Base-by-base conservation (phyloP, 2,329 filamentous ascomycete genomes). In the Colletotrichum sp. region DNA sequence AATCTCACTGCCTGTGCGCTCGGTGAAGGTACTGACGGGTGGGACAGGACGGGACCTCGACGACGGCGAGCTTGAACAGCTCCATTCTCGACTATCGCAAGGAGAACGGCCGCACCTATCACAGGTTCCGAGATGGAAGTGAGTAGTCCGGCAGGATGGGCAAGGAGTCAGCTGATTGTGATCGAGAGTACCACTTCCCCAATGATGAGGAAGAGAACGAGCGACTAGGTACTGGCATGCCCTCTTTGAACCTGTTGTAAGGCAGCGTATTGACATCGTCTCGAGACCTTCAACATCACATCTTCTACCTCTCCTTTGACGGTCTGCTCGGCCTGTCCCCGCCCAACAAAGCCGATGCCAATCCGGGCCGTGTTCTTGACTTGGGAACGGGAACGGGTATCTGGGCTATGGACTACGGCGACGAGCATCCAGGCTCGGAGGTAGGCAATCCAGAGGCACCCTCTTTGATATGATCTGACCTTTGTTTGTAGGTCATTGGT, bases 261-360 rank as follows among this genome's bases (percentile, higher is more conserved):
- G 3, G 13, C 10, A 34, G 18, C n/a, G 13, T 30, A 24, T 34
- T 66, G 16, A 63, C 34, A 6, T 36, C 1, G 2, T 12, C 8
- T 8, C 2, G 65, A 81, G 89, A 92, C 74, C 82, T 90, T 77
- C 88, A 90, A 79, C 89, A 92, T 80, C 86, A 90, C 79, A 87
- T 92, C 79, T 87, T 88, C 79, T 87, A 86, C 60, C 75, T 89
- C 65, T 79, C 88, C 28, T 85, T 88, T 43, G 82, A 85, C 48
- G 76, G 77, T 26, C 72, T 57, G 24, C 77, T 74, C 6, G 77
- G 77, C 4, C 48, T 77, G 12, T 55, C 77, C 2, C 67, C 74
- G 3, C 77, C 75, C 5, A 77, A 76, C 13, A 67, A 74, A 3
- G 78, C 74, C 7, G 77, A 74, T 3, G 74, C 81, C 15, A 66